Base-by-base conservation (phyloP, 331 rosid genomes). In the Quercus tomentella region DNA sequence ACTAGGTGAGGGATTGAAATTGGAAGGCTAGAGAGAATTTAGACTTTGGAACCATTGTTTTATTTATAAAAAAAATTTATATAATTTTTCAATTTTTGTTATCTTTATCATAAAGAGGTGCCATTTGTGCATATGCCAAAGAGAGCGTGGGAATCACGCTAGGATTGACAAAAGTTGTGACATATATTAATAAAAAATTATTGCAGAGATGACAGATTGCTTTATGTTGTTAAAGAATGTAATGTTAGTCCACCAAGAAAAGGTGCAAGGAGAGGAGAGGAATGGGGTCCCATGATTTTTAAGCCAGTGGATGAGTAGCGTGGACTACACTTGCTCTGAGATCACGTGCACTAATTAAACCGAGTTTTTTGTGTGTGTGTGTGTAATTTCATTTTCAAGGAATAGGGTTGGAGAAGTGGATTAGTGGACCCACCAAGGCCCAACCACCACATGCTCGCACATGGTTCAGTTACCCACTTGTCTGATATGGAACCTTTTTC, bases 381-480 rank as follows among this genome's bases (percentile, higher is more conserved):
- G 49, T 26, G 28, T 58, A 58, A 28, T 74, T 45, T 79, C 78
- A 52, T 70, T 79, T 20, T 83, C 81, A 79, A 61, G 74, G 75
- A 70, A 76, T 70, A 72, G 76, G 84, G 81, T 82, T 22, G 89
- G 87, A 87, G 83, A 87, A 82, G 87, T 87, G 88, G 87, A 79
- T 49, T 55, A 20, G 23, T 80, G 88, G 88, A 66, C 85, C 88
- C 81, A 60, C 57, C 15, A 65, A 80, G 83, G 87, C 74, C 88
- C 91, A 82, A 87, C 91, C 52, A 82, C 86, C 91, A 82, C 90
- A 87, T 87, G 90, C 52, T 56, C 56, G 90, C 90, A 87, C 91
- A 87, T 87, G 91, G 88, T 51, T 84, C 52, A 49, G 79, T 79
- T 45, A 22, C 81, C 84, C 60, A 72, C 84, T 76, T 84, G 87